Evolutionary conservation across 306 rosid genomes (phyloP).

Genomic region (Sindora glabra): DNA sequence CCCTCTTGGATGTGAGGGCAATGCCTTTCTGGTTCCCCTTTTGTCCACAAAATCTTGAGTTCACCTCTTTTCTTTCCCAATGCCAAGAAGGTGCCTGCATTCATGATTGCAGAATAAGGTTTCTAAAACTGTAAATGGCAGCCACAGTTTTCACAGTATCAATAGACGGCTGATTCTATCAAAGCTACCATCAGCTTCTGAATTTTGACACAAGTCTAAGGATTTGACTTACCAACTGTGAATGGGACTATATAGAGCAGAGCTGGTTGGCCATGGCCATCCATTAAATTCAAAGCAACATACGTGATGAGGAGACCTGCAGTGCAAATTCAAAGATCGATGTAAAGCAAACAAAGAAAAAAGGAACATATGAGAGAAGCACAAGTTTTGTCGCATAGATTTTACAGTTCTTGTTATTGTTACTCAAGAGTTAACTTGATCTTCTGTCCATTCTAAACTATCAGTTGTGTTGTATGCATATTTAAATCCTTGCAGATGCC

Average conservation of each 20-base stretch:
- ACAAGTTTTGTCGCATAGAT: not conserved
- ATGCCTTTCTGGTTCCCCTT: conserved; percentile 82
- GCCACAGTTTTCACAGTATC: not conserved
- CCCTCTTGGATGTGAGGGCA: conserved; percentile 73
- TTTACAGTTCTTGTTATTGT: not conserved
- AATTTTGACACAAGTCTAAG: too few species aligned
- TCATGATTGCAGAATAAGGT: conserved; percentile 12
- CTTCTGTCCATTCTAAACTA: not conserved
- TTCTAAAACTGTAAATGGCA: not conserved
- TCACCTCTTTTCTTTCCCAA: conserved; percentile 94
- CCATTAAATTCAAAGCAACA: conserved; percentile 96
- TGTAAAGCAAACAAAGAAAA: too few species aligned
- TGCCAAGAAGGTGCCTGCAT: conserved; percentile 77
- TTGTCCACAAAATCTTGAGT: conserved; percentile 76
- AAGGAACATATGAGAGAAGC: conserved; percentile 4
- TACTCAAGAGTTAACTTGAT: not conserved
- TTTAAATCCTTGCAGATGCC: not conserved
- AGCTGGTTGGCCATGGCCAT: conserved; percentile 99
- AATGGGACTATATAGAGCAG: conserved; percentile 93
- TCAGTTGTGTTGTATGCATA: not conserved
- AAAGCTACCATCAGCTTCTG: too few species aligned
- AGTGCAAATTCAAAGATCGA: too few species aligned
- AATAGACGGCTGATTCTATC: not conserved
- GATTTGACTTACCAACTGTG: conserved; percentile 63
- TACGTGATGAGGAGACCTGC: conserved; percentile 95